Percentiles rank a stretch among this genome's conserved stretches.
Conservation (phyloP, 495 filamentous ascomycete genomes). For the Hyaloscypha bicolor region DNA sequence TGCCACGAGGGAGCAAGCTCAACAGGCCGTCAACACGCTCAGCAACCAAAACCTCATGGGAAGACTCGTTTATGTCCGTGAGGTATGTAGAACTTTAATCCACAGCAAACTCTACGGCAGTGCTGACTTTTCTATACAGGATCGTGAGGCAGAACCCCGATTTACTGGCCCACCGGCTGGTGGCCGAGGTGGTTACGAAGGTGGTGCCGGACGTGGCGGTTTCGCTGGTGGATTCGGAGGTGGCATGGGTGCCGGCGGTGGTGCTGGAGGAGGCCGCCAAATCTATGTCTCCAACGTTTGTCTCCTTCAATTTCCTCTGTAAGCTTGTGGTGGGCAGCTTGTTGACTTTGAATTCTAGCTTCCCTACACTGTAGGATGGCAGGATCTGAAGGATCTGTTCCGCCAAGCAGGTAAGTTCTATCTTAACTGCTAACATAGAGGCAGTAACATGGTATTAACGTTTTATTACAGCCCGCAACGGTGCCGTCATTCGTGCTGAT, state of each 20-base stretch:
- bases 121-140: conserved; percentile 48
- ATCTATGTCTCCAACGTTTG: conserved; percentile 98
- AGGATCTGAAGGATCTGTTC: conserved; percentile 98
- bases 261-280: conserved; percentile 69
- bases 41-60: conserved; percentile 99
- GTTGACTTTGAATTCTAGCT: conserved; percentile 60
- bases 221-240: conserved; percentile 46
- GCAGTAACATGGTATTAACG: conserved; percentile 30
- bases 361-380: conserved; percentile 97
- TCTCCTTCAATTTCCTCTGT: conserved; percentile 45
- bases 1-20: conserved; percentile 98
- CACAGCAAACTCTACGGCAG: not conserved
- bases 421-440: conserved; percentile 27
- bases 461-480: conserved; percentile 55
- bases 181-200: conserved; percentile 69
- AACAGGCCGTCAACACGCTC: conserved; percentile 94
- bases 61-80: conserved; percentile 95
- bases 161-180: conserved; percentile 75
- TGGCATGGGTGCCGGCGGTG: conserved; percentile 44
- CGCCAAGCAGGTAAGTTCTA: conserved; percentile 83
- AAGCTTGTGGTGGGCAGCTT: conserved; percentile 16
- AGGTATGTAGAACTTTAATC: conserved; percentile 59
- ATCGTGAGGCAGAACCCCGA: conserved; percentile 94
- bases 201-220: conserved; percentile 44
- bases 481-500: conserved; percentile 91